A percentile compares a stretch with the other conserved stretches of the same genome.
Conservation (phyloP, 1,139 yeast genomes). For the Kodamaea suecica region DNA sequence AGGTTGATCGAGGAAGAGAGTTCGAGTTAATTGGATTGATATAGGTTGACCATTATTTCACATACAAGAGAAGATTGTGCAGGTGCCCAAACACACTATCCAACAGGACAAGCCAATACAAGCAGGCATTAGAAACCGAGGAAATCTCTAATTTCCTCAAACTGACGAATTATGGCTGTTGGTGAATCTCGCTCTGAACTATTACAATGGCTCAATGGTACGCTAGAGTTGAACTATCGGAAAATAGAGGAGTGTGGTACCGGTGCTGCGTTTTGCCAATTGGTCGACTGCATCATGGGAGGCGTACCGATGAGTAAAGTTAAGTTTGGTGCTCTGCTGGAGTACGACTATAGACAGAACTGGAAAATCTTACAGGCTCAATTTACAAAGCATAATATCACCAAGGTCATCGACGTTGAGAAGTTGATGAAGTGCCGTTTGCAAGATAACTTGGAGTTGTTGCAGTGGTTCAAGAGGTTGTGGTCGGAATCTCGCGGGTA, state of each 20-base stretch:
- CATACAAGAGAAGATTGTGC: too few species aligned
- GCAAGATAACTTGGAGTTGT: constrained; percentile 89
- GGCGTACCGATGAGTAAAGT: constrained; percentile 80
- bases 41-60: too few species aligned
- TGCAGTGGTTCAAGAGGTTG: constrained; percentile 85
- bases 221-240: constrained; percentile 60
- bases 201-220: constrained; percentile 77
- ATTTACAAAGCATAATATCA: constrained; percentile 67
- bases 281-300: constrained; percentile 78
- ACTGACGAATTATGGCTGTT: constrained; percentile 24
- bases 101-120: too few species aligned
- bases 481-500: constrained; percentile 74
- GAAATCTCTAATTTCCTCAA: background rate
- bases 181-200: constrained; percentile 83
- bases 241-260: constrained; percentile 93
- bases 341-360: constrained; percentile 76
- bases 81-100: too few species aligned
- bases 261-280: constrained; percentile 93
- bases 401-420: constrained; percentile 78
- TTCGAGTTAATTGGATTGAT: too few species aligned
- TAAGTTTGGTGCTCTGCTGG: constrained; percentile 59
- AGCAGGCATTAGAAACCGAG: background rate
- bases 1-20: too few species aligned
- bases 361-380: constrained; percentile 81
- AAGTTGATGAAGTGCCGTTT: constrained; percentile 79